Evolutionary conservation across 345 rosid species (phyloP).

Genomic region (Arabis alpina): DNA sequence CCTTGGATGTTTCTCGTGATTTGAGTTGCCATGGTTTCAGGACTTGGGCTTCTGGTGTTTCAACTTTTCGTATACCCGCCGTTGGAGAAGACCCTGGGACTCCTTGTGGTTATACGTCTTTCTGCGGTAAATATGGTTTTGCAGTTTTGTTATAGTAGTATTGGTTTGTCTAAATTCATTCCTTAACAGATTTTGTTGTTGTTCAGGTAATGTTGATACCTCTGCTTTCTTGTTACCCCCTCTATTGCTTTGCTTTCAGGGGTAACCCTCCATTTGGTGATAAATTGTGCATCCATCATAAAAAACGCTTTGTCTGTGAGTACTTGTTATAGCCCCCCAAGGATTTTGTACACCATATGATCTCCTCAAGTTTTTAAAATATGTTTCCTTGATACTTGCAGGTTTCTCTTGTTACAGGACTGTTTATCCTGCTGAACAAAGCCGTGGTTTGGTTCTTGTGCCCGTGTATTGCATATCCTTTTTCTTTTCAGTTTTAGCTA

Average conservation of each 20-base stretch:
- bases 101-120: constrained; percentile 24
- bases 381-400: constrained; percentile 1
- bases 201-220: constrained; percentile 32
- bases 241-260: constrained; percentile 38
- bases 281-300: constrained; percentile 25
- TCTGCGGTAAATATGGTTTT: constrained; percentile 18
- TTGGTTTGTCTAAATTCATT: neutral
- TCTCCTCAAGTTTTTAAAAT: neutral
- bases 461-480: too few species aligned
- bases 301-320: constrained; percentile 35
- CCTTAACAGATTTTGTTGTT: neutral
- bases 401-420: constrained; percentile 30
- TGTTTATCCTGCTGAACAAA: constrained; percentile 33
- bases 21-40: constrained; percentile 21
- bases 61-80: constrained; percentile 36
- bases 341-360: neutral
- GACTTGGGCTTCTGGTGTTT: constrained; percentile 37
- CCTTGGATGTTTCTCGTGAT: neutral
- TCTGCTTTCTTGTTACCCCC: constrained; percentile 40
- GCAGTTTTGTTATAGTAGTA: neutral
- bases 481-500: too few species aligned
- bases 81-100: constrained; percentile 16
- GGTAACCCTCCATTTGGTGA: constrained; percentile 23
- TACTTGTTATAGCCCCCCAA: neutral
- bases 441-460: constrained; percentile 33